Evolutionary conservation across 140 eudicot genomes (phyloP).

Genomic region (Flaveria floridana): DNA sequence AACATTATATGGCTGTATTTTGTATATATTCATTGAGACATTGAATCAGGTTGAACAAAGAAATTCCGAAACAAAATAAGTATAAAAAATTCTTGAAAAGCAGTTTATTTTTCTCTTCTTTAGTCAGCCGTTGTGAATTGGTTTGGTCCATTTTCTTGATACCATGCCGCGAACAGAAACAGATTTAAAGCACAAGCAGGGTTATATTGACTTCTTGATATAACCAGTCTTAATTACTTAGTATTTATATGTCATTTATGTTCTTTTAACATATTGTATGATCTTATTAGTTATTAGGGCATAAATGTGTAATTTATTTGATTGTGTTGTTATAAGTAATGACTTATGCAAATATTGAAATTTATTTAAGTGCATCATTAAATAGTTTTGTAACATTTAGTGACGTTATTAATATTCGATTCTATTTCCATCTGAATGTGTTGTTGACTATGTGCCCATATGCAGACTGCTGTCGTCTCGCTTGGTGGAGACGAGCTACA

Average conservation of each 20-base stretch:
- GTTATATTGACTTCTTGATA: slow-evolving; percentile 10
- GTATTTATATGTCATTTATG: slow-evolving; percentile 17
- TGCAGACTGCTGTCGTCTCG: slow-evolving; percentile 83
- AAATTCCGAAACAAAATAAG: background rate
- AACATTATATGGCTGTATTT: background rate
- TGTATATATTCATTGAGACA: background rate
- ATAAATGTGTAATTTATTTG: slow-evolving; percentile 2
- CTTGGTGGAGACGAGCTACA: slow-evolving; percentile 78
- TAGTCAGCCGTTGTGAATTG: background rate
- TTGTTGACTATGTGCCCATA: slow-evolving; percentile 15
- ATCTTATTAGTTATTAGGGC: slow-evolving; percentile 10
- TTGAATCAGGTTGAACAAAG: slow-evolving; percentile 21
- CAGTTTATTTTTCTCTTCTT: background rate
- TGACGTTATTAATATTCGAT: background rate
- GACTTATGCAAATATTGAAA: slow-evolving; percentile 7
- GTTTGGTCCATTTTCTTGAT: background rate
- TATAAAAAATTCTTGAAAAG: background rate
- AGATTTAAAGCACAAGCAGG: slow-evolving; percentile 6
- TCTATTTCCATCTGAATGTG: slow-evolving; percentile 5
- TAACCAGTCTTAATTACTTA: slow-evolving; percentile 1
- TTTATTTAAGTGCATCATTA: background rate
- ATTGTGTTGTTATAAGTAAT: background rate
- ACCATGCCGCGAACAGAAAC: background rate
- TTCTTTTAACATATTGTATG: background rate
- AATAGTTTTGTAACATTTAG: background rate